Base-by-base conservation (phyloP, 371 early-diverging fungal genomes). In the Basidiobolus meristosporus region DNA sequence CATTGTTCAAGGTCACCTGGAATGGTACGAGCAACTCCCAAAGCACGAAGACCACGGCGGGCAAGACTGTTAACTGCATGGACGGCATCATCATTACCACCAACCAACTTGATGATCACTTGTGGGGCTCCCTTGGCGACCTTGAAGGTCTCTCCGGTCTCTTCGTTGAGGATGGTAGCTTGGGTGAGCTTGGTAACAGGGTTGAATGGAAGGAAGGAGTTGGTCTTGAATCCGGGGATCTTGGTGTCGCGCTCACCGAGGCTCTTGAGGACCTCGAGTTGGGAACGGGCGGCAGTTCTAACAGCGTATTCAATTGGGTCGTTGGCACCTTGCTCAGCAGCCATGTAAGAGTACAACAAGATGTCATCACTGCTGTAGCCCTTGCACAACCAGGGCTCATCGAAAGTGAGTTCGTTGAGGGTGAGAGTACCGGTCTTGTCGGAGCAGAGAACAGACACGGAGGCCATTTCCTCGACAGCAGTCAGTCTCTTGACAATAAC, bases 401-500 rank as follows among this genome's bases (percentile, higher is more conserved):
- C 83, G 54, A 90, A 88, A 10, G 84, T 76, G 39, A 92, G 71
- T 67, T 87, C 74, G 67, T 87, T 88, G 16, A 81, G 59, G 10
- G 96, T 96, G 37, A 96, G 65, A 14, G 98, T 97, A 40, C 98
- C 98, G 3, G 98, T 97, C 58, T 82, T 97, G 59, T 97, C 97
- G 6, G 89, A 87, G 58, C 92, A 92, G 19, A n/a, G n/a, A n/a
- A n/a, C n/a, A n/a, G n/a, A n/a, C n/a, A n/a, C n/a, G n/a, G n/a
- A n/a, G n/a, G n/a, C n/a, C n/a, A n/a, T n/a, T n/a, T n/a, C n/a
- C n/a, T n/a, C n/a, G n/a, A n/a, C n/a, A n/a, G n/a, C n/a, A 96
- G 90, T 81, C 21, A 95, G 64, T 40, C 90, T 79, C 65, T 90
- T 90, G 37, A 95, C 85, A 52, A 97, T 89, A 34, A 91, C 96